phyloP scores from a whole-genome alignment of 768 basidiomycete species.

The Suillus spraguei region DNA sequence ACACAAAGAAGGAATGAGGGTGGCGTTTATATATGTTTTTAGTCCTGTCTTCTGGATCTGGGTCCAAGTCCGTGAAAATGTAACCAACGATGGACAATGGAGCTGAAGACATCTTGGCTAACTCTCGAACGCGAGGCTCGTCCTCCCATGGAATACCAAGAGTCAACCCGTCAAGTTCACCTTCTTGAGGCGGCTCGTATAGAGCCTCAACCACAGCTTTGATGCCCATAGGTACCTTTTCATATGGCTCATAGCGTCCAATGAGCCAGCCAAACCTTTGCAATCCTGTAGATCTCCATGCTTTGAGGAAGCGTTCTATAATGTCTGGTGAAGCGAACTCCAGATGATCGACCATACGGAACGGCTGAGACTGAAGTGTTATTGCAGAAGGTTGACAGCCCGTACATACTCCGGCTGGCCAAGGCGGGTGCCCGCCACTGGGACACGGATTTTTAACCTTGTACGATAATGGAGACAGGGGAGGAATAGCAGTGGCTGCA shows the following conservation, averaged over 20 bases:
- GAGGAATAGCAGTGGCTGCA: slow-evolving; percentile 63
- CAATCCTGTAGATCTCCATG: slow-evolving; percentile 87
- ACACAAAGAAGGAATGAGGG: slow-evolving; percentile 88
- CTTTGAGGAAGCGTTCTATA: slow-evolving; percentile 85
- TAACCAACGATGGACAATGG: slow-evolving; percentile 87
- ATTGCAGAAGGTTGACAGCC: slow-evolving; percentile 96
- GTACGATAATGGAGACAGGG: slow-evolving; percentile 79
- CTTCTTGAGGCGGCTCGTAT: slow-evolving; percentile 94
- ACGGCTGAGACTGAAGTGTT: slow-evolving; percentile 91
- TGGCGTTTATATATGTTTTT: slow-evolving; percentile 93
- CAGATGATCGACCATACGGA: slow-evolving; percentile 97
- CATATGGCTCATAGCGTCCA: slow-evolving; percentile 90
- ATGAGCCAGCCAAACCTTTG: slow-evolving; percentile 96
- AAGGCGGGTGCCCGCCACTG: slow-evolving; percentile 81
- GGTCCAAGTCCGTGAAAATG: slow-evolving; percentile 94
- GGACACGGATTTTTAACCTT: slow-evolving; percentile 93
- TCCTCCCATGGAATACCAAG: slow-evolving; percentile 94
- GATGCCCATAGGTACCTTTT: slow-evolving; percentile 97
- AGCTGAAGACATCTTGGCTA: slow-evolving; percentile 63
- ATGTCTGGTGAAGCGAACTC: slow-evolving; percentile 90
- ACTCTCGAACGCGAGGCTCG: slow-evolving; percentile 71
- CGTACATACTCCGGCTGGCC: slow-evolving; percentile 96
- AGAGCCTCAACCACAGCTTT: slow-evolving; percentile 98
- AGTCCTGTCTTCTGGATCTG: slow-evolving; percentile 82
- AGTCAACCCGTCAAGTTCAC: slow-evolving; percentile 91